Base-by-base conservation (phyloP, 768 basidiomycete species). In the Phlegmacium glaucopus region DNA sequence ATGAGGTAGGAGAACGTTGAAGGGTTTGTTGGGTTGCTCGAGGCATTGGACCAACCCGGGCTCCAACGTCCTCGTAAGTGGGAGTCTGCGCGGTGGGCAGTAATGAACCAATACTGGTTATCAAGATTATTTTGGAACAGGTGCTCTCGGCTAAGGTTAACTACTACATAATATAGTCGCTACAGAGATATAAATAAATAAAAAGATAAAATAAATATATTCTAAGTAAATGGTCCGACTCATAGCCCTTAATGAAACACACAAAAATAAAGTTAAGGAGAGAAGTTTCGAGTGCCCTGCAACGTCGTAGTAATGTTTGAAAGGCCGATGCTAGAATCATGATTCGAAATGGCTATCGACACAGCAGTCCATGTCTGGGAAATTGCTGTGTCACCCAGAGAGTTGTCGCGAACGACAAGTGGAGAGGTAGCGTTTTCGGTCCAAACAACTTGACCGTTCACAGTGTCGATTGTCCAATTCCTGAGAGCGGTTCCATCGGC, bases 391-490 rank as follows among this genome's bases (percentile, higher is more conserved):
- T 80, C 69, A 12, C 62, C 65, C 42, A 76, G 63, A n/a, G 74
- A 69, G 17, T 55, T 61, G 60, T 85, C 83, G 13, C 65, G 68
- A 37, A 81, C 79, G 37, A 82, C 70, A 42, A 67, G 55, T 26
- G 76, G 66, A 13, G 81, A 76, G 13, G 72, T 68, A 7, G 79
- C 67, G 46, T 69, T 70, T 48, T 82, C 69, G 3, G 82, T 66
- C 83, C 83, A 85, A 17, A 67, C 56, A 29, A 83, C 64, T 15
- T 62, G 56, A 25, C 61, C 59, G 32, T 62, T 59, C 29, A 69
- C 60, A 13, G 62, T 67, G 29, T 68, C 63, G 42, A 83, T 74
- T 6, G 78, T 71, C 82, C 80, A 85, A 41, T 72, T 61, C 8
- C 83, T 76, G 42, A 85, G 57, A 17, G 69, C 64, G 13, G 59